phyloP scores from a whole-genome alignment of 768 basidiomycete genomes.

The Podaxis pistillaris region DNA sequence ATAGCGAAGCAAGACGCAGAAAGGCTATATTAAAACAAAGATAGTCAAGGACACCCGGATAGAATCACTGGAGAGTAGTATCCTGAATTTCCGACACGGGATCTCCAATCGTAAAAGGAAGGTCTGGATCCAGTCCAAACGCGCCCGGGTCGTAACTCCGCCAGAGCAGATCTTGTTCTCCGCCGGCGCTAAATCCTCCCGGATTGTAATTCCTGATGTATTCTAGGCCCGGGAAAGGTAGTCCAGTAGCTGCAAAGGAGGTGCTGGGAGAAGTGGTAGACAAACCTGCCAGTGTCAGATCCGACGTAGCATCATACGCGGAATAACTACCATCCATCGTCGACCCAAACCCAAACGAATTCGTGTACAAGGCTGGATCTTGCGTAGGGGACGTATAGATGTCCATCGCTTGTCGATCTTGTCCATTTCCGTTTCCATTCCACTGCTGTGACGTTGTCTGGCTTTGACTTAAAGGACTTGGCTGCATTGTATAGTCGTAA shows the following conservation, averaged over 20 bases:
- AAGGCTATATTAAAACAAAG: constrained; percentile 13
- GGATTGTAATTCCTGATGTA: constrained; percentile 74
- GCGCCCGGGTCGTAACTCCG: constrained; percentile 70
- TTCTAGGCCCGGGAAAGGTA: constrained; percentile 85
- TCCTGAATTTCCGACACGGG: constrained; percentile 36
- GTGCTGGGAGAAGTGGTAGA: constrained; percentile 61
- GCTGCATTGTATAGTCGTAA: constrained; percentile 48
- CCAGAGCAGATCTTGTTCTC: constrained; percentile 53
- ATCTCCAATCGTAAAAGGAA: constrained; percentile 64
- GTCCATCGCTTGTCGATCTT: constrained; percentile 30
- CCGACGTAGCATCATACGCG: constrained; percentile 38
- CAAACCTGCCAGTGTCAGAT: constrained; percentile 39
- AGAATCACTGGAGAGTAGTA: constrained; percentile 23
- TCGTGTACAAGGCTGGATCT: constrained; percentile 45
- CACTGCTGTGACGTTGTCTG: constrained; percentile 42
- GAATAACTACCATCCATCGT: constrained; percentile 41
- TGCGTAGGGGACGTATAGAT: constrained; percentile 40
- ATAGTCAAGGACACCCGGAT: neutral
- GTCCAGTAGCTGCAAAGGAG: constrained; percentile 66
- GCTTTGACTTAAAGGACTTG: constrained; percentile 35
- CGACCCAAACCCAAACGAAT: constrained; percentile 40
- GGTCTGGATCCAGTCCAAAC: constrained; percentile 76
- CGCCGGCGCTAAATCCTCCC: constrained; percentile 40
- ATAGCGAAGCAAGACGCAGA: constrained; percentile 5
- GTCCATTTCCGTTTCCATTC: constrained; percentile 39